Evolutionary conservation across 306 rosid genomes (phyloP), one percentile per base, ranked within the genome.

Genomic region (Trifolium repens): DNA sequence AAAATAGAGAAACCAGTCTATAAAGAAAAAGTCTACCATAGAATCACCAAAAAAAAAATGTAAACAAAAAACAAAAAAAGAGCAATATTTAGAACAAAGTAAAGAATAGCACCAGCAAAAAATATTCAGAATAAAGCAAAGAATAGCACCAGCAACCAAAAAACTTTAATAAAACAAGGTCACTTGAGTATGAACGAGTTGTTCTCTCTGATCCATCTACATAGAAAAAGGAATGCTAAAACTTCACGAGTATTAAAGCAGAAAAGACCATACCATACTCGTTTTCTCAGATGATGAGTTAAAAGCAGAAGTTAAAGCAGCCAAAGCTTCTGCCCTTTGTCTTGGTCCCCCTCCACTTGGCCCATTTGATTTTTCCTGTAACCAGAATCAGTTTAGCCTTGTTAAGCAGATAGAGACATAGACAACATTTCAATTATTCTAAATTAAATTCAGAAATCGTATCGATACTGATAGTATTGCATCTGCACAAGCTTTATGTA

Each of bases 271-370:
- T 84, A 84, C 87, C 82, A 10, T 5, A 67, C 22, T 69, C 75
- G 60, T n/a, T 81, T 70, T 84, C 43, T 69, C 87, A 30, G 96
- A 60, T 2, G 96, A 79, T 24, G 97, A 87, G 78, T 80, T 83
- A 81, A 94, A 94, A 22, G 98, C 98, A 77, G 91, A 79, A 8
- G 44, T 7, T 47, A 85, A 76, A 57, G 88, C 86, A 44, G 88
- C 88, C 76, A 85, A 75, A 37, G 88, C 88, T 79, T 79, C 88
- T 54, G 86, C 84, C 27, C 86, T 85, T 79, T 85, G 88, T 72
- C 88, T 79, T 37, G 88, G 86, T 71, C 83, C 86, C 68, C 80
- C 86, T 43, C 37, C 72, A 75, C 73, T 77, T 71, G 84, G 62
- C 47, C 84, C 88, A 63, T 82, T 77, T 10, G 80, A 82, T 74